Evolutionary conservation across 345 rosid genomes (phyloP).

Genomic region (Clausena lansium): DNA sequence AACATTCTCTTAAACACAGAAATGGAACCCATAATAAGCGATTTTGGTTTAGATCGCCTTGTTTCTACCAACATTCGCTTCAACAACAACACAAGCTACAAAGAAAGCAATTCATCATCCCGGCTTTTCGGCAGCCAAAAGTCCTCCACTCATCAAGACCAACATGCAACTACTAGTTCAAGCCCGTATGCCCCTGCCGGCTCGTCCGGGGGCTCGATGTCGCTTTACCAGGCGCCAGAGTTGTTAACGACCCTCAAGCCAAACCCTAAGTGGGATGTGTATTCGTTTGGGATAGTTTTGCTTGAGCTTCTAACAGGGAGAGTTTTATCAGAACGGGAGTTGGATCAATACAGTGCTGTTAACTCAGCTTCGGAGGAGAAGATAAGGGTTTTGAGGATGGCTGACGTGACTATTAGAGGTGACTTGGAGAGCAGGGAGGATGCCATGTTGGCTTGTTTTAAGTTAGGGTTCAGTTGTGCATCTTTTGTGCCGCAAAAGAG

Average conservation of each 20-base stretch:
- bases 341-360: constrained; percentile 42
- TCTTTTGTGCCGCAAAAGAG: constrained; percentile 67
- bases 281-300: constrained; percentile 66
- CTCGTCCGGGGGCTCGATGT: constrained; percentile 17
- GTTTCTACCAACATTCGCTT: constrained; percentile 1
- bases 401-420: constrained; percentile 53
- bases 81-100: constrained; percentile 19
- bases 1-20: constrained; percentile 66
- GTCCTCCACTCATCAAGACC: constrained; percentile 11
- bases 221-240: constrained; percentile 75
- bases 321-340: constrained; percentile 50
- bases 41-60: constrained; percentile 67
- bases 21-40: constrained; percentile 65
- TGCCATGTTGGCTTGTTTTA: constrained; percentile 50
- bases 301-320: constrained; percentile 77
- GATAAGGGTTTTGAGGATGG: constrained; percentile 47
- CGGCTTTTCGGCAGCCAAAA: constrained; percentile 36
- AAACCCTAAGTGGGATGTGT: constrained; percentile 79
- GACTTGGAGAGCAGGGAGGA: constrained; percentile 62
- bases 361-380: constrained; percentile 44
- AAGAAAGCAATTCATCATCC: constrained; percentile 22
- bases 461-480: constrained; percentile 71
- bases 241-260: constrained; percentile 53
- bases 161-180: constrained; percentile 9
- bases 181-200: constrained; percentile 24